phyloP scores from a whole-genome alignment of 192 early-diverging fungal genomes.

The Rhizophagus clarus region DNA sequence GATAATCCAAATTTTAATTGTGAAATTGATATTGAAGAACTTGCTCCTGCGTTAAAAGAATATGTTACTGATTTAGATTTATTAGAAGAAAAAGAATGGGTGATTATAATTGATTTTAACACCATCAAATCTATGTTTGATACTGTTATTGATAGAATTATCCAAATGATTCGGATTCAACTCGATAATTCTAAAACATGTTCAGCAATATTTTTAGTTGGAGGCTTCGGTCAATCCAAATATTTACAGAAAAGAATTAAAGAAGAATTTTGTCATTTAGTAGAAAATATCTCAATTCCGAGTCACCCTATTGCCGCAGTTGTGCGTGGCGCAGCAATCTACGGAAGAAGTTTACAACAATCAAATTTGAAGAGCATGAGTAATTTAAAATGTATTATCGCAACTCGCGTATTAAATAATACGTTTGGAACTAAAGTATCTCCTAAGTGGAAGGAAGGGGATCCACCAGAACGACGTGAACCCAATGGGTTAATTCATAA shows the following conservation, averaged over 20 bases:
- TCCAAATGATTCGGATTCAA: slow-evolving; percentile 53
- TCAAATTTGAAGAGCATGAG: too few species aligned
- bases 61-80: slow-evolving; percentile 12
- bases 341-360: slow-evolving; percentile 30
- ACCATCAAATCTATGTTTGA: slow-evolving; percentile 56
- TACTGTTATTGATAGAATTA: slow-evolving; percentile 53
- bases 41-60: background rate
- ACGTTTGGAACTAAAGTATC: background rate
- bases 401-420: background rate
- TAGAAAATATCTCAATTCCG: slow-evolving; percentile 48
- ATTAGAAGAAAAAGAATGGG: slow-evolving; percentile 44
- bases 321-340: slow-evolving; percentile 55
- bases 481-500: background rate
- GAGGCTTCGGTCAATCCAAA: slow-evolving; percentile 57
- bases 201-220: slow-evolving; percentile 58
- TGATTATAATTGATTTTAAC: slow-evolving; percentile 42
- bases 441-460: background rate
- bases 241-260: slow-evolving; percentile 53
- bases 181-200: slow-evolving; percentile 43
- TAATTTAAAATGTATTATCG: background rate
- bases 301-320: slow-evolving; percentile 51
- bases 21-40: background rate
- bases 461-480: background rate
- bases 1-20: background rate
- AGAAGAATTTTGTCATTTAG: slow-evolving; percentile 45